These are phyloP conservation scores for Candida pseudocylindracea DNA, from an alignment of 1,139 yeast species.

Conservation along the genomic window DNA sequence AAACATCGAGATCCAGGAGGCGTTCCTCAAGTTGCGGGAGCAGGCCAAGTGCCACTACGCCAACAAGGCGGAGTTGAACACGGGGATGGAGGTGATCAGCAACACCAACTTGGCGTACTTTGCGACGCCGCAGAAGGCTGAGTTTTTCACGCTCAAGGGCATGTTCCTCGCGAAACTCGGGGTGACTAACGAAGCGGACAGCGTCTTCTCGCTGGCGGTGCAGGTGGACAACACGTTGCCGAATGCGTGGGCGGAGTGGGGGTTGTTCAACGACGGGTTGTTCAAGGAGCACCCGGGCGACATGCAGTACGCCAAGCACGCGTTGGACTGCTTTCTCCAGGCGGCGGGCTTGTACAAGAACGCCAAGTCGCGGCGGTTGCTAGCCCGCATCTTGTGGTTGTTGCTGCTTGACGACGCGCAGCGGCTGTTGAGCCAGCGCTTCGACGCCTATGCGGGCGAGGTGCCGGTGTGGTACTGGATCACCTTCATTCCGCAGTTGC, in stretches of 20 bases:
- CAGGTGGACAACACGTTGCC: conserved; percentile 86
- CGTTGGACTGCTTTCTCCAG: conserved; percentile 86
- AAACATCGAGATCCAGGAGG: conserved; percentile 95
- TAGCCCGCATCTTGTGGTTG: conserved; percentile 86
- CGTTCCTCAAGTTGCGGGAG: conserved; percentile 82
- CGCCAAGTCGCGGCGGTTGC: conserved; percentile 68
- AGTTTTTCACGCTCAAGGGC: conserved; percentile 89
- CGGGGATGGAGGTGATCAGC: conserved; percentile 91
- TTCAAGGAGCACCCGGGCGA: conserved; percentile 73
- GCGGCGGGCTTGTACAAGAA: conserved; percentile 94
- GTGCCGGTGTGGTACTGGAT: conserved; percentile 99
- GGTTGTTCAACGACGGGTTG: conserved; percentile 76
- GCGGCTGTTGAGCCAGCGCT: conserved; percentile 69
- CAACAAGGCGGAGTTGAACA: conserved; percentile 64
- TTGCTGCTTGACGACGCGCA: conserved; percentile 75
- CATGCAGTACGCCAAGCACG: conserved; percentile 75
- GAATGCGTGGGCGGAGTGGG: conserved; percentile 99
- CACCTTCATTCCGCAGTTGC: conserved; percentile 82
- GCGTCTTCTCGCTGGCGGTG: conserved; percentile 94
- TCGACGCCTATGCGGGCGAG: conserved; percentile 84
- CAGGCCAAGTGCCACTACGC: conserved; percentile 97
- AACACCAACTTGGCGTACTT: conserved; percentile 90
- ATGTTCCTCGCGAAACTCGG: conserved; percentile 87
- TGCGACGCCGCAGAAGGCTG: conserved; percentile 95
- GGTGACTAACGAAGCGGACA: conserved; percentile 87